Conservation (phyloP, 2,329 filamentous ascomycete species). For the Diplodia corticola region DNA sequence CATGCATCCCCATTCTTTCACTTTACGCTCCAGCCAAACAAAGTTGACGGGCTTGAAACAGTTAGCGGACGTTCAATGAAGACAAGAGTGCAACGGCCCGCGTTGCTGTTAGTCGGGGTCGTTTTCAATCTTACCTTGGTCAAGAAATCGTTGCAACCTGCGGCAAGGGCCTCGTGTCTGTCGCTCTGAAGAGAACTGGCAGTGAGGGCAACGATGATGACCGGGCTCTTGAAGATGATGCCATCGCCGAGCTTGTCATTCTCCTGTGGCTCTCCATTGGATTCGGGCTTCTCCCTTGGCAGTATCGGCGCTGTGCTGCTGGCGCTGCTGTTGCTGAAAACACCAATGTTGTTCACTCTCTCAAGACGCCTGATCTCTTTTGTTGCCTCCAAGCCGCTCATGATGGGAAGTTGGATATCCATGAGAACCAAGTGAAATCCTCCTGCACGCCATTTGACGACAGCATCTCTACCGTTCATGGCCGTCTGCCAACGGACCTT, state of each 20-base stretch:
- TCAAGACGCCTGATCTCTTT: constrained; percentile 91
- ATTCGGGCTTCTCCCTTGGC: constrained; percentile 22
- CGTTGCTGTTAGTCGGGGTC: background rate
- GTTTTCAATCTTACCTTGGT: constrained; percentile 70
- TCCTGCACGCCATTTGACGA: constrained; percentile 87
- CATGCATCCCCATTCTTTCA: constrained; percentile 99
- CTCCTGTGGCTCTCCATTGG: constrained; percentile 30
- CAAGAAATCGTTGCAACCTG: constrained; percentile 96
- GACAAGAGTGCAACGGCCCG: background rate
- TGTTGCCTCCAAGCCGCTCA: constrained; percentile 93
- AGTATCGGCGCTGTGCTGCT: constrained; percentile 15
- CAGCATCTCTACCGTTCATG: constrained; percentile 90
- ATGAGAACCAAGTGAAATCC: constrained; percentile 96
- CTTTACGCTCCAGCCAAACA: constrained; percentile 94
- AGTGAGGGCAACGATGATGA: constrained; percentile 96
- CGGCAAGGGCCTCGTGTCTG: constrained; percentile 88
- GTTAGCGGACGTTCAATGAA: background rate
- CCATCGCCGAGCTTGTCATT: constrained; percentile 69
- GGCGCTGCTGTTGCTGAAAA: constrained; percentile 61
- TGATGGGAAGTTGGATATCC: constrained; percentile 96
- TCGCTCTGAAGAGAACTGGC: constrained; percentile 94
- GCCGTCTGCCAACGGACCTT: constrained; percentile 98
- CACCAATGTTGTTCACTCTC: constrained; percentile 86
- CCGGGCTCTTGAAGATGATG: constrained; percentile 84
- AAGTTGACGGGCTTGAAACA: constrained; percentile 82